Conservation (phyloP, 2,329 filamentous ascomycete genomes). For the Xylaria polymorpha region DNA sequence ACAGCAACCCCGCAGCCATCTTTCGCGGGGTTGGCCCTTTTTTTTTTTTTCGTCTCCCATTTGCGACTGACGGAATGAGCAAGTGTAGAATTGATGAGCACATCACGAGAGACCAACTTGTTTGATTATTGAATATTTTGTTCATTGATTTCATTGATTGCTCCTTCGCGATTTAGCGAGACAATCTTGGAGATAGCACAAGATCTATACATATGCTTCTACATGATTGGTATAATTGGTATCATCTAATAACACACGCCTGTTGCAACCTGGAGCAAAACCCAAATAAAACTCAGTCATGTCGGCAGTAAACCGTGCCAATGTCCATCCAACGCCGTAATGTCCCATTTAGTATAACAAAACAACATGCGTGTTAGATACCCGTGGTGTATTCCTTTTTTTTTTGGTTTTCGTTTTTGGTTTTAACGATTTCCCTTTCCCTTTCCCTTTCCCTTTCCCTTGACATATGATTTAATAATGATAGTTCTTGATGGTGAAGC, state of each 20-base stretch:
- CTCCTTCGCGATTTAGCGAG: slow-evolving; percentile 2
- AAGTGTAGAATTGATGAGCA: not conserved
- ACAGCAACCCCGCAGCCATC: slow-evolving; percentile 33
- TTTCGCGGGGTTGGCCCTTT: slow-evolving; percentile 30
- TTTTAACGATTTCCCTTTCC: not conserved
- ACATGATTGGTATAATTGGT: slow-evolving; percentile 37
- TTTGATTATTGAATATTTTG: slow-evolving; percentile 4
- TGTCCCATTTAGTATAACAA: slow-evolving; percentile 29
- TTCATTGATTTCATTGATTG: slow-evolving; percentile 29
- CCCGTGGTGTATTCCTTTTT: slow-evolving; percentile 10
- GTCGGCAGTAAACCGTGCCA: slow-evolving; percentile 18
- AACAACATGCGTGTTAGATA: slow-evolving; percentile 20
- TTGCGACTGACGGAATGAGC: slow-evolving; percentile 12
- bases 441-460: slow-evolving; percentile 15
- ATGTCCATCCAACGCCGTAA: slow-evolving; percentile 19
- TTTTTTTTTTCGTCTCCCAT: slow-evolving; percentile 18
- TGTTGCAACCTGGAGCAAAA: slow-evolving; percentile 25
- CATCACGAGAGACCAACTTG: slow-evolving; percentile 10
- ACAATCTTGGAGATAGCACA: slow-evolving; percentile 22
- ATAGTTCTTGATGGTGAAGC: slow-evolving; percentile 47
- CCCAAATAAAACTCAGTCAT: slow-evolving; percentile 20
- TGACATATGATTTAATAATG: slow-evolving; percentile 18
- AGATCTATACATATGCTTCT: slow-evolving; percentile 31
- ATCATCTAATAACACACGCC: slow-evolving; percentile 37
- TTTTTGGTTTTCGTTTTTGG: not conserved